phyloP scores from a whole-genome alignment of 1,139 yeast species.

The Hansenula lynferdii region DNA sequence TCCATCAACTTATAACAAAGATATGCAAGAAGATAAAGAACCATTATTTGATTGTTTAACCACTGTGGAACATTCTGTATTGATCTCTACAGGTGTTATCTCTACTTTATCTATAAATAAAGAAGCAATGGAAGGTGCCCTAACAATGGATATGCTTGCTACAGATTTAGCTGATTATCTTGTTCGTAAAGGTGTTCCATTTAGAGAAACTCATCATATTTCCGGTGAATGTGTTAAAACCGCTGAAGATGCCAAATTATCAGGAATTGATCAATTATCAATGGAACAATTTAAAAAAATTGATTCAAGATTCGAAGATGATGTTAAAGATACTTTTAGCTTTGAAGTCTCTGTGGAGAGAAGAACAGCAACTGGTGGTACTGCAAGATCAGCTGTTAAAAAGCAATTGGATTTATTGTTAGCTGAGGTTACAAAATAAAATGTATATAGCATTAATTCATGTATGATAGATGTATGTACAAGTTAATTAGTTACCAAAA shows the following conservation, averaged over 20 bases:
- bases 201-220: slow-evolving; percentile 97
- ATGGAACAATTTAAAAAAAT: slow-evolving; percentile 74
- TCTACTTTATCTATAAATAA: slow-evolving; percentile 75
- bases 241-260: slow-evolving; percentile 72
- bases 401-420: slow-evolving; percentile 56
- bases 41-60: slow-evolving; percentile 88
- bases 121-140: slow-evolving; percentile 75
- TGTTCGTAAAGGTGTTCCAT: slow-evolving; percentile 97
- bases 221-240: slow-evolving; percentile 94
- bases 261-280: slow-evolving; percentile 79
- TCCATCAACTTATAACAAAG: slow-evolving; percentile 97
- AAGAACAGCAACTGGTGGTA: slow-evolving; percentile 95
- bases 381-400: slow-evolving; percentile 85
- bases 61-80: slow-evolving; percentile 89
- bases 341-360: slow-evolving; percentile 95
- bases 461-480: background rate
- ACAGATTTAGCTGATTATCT: slow-evolving; percentile 97
- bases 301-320: slow-evolving; percentile 74
- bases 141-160: slow-evolving; percentile 98
- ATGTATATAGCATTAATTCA: background rate
- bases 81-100: slow-evolving; percentile 93
- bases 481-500: slow-evolving; percentile 3
- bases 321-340: slow-evolving; percentile 79
- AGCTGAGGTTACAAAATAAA: slow-evolving; percentile 23
- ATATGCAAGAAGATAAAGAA: slow-evolving; percentile 98